Conservation (phyloP, 805 yeast genomes). For the Saturnispora diversa region DNA sequence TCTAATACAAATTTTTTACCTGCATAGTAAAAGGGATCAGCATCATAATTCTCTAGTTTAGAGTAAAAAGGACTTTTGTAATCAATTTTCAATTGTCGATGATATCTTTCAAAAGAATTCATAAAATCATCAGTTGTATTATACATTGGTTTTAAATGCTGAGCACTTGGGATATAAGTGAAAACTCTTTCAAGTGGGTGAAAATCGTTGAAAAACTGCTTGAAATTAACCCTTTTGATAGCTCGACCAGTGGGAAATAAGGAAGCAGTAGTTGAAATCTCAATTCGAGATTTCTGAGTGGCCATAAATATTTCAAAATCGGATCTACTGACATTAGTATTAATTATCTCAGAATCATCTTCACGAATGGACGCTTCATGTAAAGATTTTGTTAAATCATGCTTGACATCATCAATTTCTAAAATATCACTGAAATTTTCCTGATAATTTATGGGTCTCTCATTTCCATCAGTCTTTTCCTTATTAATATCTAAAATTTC, state of each 20-base stretch:
- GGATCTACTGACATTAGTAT: background rate
- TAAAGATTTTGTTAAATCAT: conserved; percentile 5
- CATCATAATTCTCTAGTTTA: conserved; percentile 42
- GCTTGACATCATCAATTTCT: background rate
- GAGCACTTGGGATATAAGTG: background rate
- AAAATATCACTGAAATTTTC: conserved; percentile 6
- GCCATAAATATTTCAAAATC: conserved; percentile 7
- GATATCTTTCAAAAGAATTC: conserved; percentile 31
- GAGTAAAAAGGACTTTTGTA: conserved; percentile 61
- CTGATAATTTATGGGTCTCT: too few relatives aligned
- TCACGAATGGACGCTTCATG: conserved; percentile 8
- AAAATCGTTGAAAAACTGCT: conserved; percentile 2
- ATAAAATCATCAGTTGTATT: conserved; percentile 17
- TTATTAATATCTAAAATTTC: conserved; percentile 19
- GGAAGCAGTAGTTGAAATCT: background rate
- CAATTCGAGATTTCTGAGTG: background rate
- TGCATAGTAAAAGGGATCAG: conserved; percentile 53
- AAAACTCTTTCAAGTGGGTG: conserved; percentile 2
- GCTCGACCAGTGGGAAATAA: background rate
- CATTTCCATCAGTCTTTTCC: background rate
- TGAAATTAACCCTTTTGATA: background rate
- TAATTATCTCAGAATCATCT: background rate
- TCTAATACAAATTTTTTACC: conserved; percentile 50
- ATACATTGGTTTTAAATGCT: conserved; percentile 15
- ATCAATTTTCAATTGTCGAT: conserved; percentile 43